Base-by-base conservation (phyloP, 1,139 yeast species). In the Pichia cactophila region DNA sequence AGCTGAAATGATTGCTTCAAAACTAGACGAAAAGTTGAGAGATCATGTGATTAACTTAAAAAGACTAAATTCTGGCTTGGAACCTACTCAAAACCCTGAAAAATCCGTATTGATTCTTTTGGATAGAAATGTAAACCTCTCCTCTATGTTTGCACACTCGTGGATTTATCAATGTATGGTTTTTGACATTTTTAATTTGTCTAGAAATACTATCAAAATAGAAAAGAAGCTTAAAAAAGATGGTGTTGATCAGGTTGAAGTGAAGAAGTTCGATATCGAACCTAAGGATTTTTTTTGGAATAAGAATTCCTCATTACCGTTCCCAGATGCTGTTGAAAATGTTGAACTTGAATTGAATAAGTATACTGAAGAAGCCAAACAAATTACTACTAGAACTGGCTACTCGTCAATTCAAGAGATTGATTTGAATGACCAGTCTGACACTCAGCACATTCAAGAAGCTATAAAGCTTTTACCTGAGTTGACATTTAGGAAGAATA, bases 121-220 rank as follows among this genome's bases (percentile, higher is more conserved):
- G 51, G 99, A 92, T 66, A 78, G 99, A 64, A 87, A 86, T 61
- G 75, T 92, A 53, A 97, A 94, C 67, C 73, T 94, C 55, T 83
- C 92, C 2, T 84, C 96, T 29, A 90, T 92, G 97, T 83, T 94
- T 65, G 80, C 94, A 1, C 99, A 92, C 67, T 88, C 97, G 7
- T 90, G 98, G 97, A 89, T 95, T 47, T 92, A 92, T 65, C 96
- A 92, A 69, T 89, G 97, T 61, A 83, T 92, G 79, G 95, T 92
- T 16, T 86, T 90, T 61, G 99, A 92, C 65, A 95, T 89, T 11
- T 87, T 94, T 65, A 78, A 79, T 50, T 74, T 92, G 59, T 78
- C 82, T 57, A 77, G 95, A 62, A 90, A 90, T 66, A 80, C 90
- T 42, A 82, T 87, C 55, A 79, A 86, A 12, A 75, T 88, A 43